Percentiles rank a stretch among this genome's conserved stretches.
Evolutionary conservation across 73 alveolate genomes (phyloP).

Genomic region (Stentor roeselii): DNA sequence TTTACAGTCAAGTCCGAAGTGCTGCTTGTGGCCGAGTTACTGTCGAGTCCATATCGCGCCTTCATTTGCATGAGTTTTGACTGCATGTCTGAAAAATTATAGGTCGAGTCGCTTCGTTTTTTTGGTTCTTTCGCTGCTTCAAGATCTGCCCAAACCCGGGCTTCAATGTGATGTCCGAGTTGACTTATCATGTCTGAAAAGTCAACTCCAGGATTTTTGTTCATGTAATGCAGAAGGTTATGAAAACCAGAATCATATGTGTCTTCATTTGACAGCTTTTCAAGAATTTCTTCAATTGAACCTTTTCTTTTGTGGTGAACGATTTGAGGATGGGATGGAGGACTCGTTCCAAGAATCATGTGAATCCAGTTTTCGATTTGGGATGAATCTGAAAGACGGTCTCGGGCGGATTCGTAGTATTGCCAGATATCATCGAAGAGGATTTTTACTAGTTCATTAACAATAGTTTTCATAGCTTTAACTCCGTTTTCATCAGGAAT

Average conservation of each 20-base stretch:
- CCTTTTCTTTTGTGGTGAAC: not conserved
- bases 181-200: not conserved
- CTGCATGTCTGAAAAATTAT: conserved; percentile 29
- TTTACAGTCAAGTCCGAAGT: not conserved
- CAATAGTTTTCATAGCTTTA: conserved; percentile 58
- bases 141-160: not conserved
- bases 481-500: conserved; percentile 56
- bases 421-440: conserved; percentile 53
- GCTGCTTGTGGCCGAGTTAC: not conserved
- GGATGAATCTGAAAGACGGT: conserved; percentile 37
- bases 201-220: conserved; percentile 1
- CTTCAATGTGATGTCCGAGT: not conserved
- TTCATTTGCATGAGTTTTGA: conserved; percentile 25
- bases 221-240: not conserved
- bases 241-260: not conserved
- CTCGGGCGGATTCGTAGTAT: conserved; percentile 33
- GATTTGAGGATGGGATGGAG: not conserved
- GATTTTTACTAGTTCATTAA: conserved; percentile 64
- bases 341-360: conserved; percentile 29
- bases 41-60: conserved; percentile 1
- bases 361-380: conserved; percentile 57
- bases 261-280: not conserved
- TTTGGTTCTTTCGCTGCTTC: not conserved
- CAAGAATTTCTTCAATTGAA: not conserved
- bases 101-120: not conserved